Conservation (phyloP, 208 protist genomes). For the Wallacemonas sp. region DNA sequence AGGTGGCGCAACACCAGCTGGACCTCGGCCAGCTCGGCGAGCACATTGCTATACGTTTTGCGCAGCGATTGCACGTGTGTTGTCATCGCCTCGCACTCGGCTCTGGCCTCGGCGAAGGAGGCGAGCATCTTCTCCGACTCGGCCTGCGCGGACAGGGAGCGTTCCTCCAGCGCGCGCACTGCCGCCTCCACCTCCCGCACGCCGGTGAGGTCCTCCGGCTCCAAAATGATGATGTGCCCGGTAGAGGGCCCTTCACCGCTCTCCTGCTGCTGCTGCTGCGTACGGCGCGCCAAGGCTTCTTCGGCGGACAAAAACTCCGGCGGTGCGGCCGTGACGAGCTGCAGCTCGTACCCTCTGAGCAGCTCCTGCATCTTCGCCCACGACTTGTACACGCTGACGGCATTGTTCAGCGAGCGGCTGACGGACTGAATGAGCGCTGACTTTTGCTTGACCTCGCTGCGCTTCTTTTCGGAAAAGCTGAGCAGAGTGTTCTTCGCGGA, state of each 20-base stretch:
- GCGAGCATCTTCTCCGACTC: conserved; percentile 32
- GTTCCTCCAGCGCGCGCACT: background rate
- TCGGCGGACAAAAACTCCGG: conserved; percentile 43
- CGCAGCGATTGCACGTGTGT: conserved; percentile 45
- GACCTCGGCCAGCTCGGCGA: conserved; percentile 18
- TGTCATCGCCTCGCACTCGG: conserved; percentile 42
- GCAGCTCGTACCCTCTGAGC: conserved; percentile 46
- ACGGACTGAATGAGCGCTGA: conserved; percentile 55
- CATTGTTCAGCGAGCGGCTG: conserved; percentile 42
- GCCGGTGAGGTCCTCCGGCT: conserved; percentile 38
- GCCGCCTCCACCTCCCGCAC: conserved; percentile 30
- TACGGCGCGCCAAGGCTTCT: conserved; percentile 25
- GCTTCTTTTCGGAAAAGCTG: conserved; percentile 64
- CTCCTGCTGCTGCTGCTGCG: background rate
- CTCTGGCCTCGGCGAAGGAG: conserved; percentile 23
- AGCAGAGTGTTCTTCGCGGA: conserved; percentile 75
- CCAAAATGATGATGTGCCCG: conserved; percentile 23
- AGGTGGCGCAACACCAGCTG: conserved; percentile 28
- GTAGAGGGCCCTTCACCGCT: conserved; percentile 14
- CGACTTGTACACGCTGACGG: conserved; percentile 20
- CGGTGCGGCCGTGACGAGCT: conserved; percentile 42
- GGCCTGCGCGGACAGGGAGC: background rate
- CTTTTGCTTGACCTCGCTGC: conserved; percentile 77
- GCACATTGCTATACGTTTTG: conserved; percentile 35
- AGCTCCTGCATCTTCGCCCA: conserved; percentile 33